Evolutionary conservation across 140 eudicot species (phyloP).

Genomic region (Flaveria floridana): DNA sequence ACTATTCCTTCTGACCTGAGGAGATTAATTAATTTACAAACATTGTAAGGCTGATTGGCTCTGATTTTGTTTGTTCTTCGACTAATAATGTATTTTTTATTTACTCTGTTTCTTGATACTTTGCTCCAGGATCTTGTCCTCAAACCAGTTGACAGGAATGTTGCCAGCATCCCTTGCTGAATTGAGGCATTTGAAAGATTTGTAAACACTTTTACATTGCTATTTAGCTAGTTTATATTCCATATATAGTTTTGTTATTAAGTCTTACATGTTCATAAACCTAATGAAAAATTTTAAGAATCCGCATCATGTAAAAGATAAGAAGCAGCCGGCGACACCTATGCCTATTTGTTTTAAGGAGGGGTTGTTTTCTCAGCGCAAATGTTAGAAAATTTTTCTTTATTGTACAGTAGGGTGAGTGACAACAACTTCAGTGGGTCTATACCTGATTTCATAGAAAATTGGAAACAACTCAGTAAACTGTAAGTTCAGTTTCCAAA

Average conservation of each 20-base stretch:
- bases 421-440: conserved; percentile 62
- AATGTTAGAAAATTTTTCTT: background rate
- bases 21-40: conserved; percentile 43
- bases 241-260: background rate
- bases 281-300: background rate
- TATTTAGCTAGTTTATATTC: background rate
- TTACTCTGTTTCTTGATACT: conserved; percentile 16
- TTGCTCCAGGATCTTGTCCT: conserved; percentile 64
- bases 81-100: background rate
- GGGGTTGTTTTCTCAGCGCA: background rate
- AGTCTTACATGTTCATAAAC: background rate
- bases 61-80: background rate
- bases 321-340: background rate
- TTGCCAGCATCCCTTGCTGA: conserved; percentile 55
- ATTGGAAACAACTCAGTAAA: conserved; percentile 60
- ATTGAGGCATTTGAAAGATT: conserved; percentile 51
- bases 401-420: conserved; percentile 40
- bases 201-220: conserved; percentile 46
- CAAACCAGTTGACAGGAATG: conserved; percentile 59
- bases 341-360: background rate
- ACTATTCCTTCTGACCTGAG: conserved; percentile 63
- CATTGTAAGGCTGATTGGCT: conserved; percentile 48
- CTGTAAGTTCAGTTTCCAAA: conserved; percentile 46
- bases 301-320: conserved; percentile 3
- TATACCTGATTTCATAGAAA: conserved; percentile 58